A percentile compares a stretch with the other conserved stretches of the same genome.
These are phyloP conservation scores for Penicillium coffeae DNA, from an alignment of 495 filamentous ascomycete species.

Conservation along the genomic window DNA sequence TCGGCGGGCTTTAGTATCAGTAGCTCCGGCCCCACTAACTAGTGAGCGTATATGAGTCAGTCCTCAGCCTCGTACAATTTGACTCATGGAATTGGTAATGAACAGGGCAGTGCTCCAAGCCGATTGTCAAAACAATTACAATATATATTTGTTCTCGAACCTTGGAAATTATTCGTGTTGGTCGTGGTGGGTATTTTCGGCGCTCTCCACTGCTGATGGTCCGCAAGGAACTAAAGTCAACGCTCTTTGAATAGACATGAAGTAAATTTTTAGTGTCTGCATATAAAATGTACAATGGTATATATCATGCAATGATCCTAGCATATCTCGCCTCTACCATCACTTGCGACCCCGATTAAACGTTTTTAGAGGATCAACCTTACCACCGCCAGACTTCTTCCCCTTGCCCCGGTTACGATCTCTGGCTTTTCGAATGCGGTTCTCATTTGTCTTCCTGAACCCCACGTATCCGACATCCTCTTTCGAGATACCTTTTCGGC, in stretches of 20 bases:
- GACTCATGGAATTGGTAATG: too few relatives aligned
- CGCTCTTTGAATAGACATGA: background rate
- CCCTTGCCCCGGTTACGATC: slow-evolving; percentile 55
- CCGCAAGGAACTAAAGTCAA: background rate
- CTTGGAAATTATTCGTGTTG: too few relatives aligned
- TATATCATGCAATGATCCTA: slow-evolving; percentile 22
- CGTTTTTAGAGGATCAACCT: slow-evolving; percentile 80
- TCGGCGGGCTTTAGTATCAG: too few relatives aligned
- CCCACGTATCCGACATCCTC: slow-evolving; percentile 69
- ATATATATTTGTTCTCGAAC: too few relatives aligned
- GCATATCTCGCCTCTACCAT: slow-evolving; percentile 3
- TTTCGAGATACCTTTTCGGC: slow-evolving; percentile 59
- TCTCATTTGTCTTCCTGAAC: slow-evolving; percentile 67
- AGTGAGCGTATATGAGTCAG: too few relatives aligned
- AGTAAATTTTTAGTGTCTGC: background rate
- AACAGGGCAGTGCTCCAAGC: too few relatives aligned
- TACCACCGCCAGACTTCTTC: slow-evolving; percentile 48
- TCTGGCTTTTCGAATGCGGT: slow-evolving; percentile 70
- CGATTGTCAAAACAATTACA: too few relatives aligned
- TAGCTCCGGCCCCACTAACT: background rate
- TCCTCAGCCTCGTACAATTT: too few relatives aligned
- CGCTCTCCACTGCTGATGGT: too few relatives aligned
- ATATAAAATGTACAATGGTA: slow-evolving; percentile 31
- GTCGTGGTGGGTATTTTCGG: too few relatives aligned
- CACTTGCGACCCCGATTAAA: slow-evolving; percentile 58